A percentile compares a stretch with the other conserved stretches of the same genome.
Conservation (phyloP, 169 alveolate species). For the Plasmodium falciparum region DNA sequence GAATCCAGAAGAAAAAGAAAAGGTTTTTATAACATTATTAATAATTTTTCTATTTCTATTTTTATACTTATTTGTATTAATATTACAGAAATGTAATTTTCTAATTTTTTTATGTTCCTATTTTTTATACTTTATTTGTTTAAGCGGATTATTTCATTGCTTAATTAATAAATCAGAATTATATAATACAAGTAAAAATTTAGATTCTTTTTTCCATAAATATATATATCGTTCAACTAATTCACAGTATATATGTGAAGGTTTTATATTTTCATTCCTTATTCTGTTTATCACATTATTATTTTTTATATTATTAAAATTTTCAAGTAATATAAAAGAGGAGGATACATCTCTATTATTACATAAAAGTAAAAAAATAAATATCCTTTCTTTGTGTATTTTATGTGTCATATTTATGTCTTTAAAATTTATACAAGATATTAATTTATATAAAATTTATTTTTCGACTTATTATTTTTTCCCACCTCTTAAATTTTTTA, state of each 20-base stretch:
- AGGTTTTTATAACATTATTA: not conserved
- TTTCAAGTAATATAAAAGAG: not conserved
- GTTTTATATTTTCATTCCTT: slow-evolving; percentile 36
- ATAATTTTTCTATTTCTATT: slow-evolving; percentile 9
- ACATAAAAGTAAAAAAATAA: not conserved
- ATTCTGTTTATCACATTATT: slow-evolving; percentile 30
- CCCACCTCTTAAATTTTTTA: slow-evolving; percentile 55
- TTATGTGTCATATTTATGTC: slow-evolving; percentile 18
- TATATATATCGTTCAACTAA: slow-evolving; percentile 56
- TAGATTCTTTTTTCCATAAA: slow-evolving; percentile 29
- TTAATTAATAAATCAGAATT: slow-evolving; percentile 33
- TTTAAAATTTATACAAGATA: slow-evolving; percentile 22
- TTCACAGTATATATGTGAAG: slow-evolving; percentile 63
- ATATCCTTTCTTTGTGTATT: slow-evolving; percentile 10
- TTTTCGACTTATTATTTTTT: slow-evolving; percentile 43
- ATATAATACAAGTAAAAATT: slow-evolving; percentile 17
- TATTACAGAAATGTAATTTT: slow-evolving; percentile 14
- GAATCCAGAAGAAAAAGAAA: not conserved
- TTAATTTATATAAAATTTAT: slow-evolving; percentile 28
- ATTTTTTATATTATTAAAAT: not conserved
- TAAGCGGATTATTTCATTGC: slow-evolving; percentile 61
- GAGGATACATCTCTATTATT: not conserved
- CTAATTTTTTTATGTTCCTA: slow-evolving; percentile 42
- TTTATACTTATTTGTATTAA: slow-evolving; percentile 10
- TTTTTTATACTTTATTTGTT: slow-evolving; percentile 13